A percentile compares a stretch with the other conserved stretches of the same genome.
Evolutionary conservation across 2,329 filamentous ascomycete species (phyloP).

Genomic region (Aphanocladium album): DNA sequence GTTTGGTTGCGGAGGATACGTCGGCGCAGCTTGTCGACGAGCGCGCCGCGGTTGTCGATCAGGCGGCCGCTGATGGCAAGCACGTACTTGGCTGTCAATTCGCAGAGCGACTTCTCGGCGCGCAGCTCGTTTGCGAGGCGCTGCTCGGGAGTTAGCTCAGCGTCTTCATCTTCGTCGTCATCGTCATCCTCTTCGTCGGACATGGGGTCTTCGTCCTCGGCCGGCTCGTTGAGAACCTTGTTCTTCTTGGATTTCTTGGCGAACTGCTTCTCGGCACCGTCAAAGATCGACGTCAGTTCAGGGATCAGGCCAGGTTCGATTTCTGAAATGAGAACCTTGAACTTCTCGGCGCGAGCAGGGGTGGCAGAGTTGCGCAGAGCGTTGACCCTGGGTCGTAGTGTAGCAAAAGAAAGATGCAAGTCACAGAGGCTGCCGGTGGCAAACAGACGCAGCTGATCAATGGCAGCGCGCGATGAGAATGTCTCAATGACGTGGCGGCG

Average conservation of each 20-base stretch:
- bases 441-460: slow-evolving; percentile 73
- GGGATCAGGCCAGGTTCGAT: slow-evolving; percentile 59
- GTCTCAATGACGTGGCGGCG: slow-evolving; percentile 61
- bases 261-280: slow-evolving; percentile 68
- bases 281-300: slow-evolving; percentile 72
- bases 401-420: slow-evolving; percentile 72
- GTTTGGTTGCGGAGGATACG: slow-evolving; percentile 73
- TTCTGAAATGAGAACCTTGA: slow-evolving; percentile 55
- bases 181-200: slow-evolving; percentile 56
- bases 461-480: slow-evolving; percentile 60
- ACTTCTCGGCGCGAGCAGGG: slow-evolving; percentile 25
- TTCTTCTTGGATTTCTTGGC: slow-evolving; percentile 62
- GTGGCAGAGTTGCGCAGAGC: slow-evolving; percentile 28
- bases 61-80: slow-evolving; percentile 71
- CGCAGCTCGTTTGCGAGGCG: slow-evolving; percentile 63
- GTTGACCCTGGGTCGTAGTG: slow-evolving; percentile 55
- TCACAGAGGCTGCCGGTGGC: slow-evolving; percentile 77
- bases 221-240: slow-evolving; percentile 54
- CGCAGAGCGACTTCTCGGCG: slow-evolving; percentile 80
- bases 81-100: slow-evolving; percentile 79
- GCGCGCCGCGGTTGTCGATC: slow-evolving; percentile 59
- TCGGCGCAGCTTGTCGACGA: slow-evolving; percentile 60
- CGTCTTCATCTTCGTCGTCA: slow-evolving; percentile 50
- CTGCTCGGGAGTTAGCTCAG: slow-evolving; percentile 51
- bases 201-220: slow-evolving; percentile 68